phyloP scores from a whole-genome alignment of 176 grass and related monocot species.

The Eragrostis curvula region DNA sequence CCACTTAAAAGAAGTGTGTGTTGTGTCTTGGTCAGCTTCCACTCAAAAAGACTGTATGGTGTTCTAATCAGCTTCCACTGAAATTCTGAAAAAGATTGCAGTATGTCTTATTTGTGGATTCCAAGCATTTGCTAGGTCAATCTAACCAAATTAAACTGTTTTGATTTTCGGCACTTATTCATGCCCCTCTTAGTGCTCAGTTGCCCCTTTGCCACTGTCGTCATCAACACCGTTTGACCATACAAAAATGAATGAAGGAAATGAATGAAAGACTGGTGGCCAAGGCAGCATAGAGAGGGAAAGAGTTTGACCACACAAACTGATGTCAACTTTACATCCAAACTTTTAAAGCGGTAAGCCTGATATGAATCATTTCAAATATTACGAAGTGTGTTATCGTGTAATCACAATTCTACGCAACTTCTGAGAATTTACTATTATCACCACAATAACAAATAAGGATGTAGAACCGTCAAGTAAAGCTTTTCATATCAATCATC shows the following conservation, averaged over 20 bases:
- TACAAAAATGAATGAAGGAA: not conserved
- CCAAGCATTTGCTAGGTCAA: not conserved
- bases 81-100: not conserved
- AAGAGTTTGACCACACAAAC: not conserved
- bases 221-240: constrained; percentile 3
- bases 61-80: constrained; percentile 36
- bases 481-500: constrained; percentile 12
- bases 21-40: constrained; percentile 23
- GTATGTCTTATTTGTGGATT: constrained; percentile 10
- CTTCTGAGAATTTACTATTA: constrained; percentile 13
- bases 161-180: not conserved
- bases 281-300: not conserved
- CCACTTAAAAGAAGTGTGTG: not conserved
- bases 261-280: not conserved
- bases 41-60: not conserved
- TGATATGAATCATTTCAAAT: constrained; percentile 1
- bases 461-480: constrained; percentile 7
- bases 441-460: constrained; percentile 24
- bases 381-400: constrained; percentile 3
- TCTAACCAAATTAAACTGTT: not conserved
- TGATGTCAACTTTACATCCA: constrained; percentile 27
- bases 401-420: constrained; percentile 6
- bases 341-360: constrained; percentile 34
- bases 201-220: not conserved
- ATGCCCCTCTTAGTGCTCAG: not conserved